Base-by-base conservation (phyloP, 352 stramenopile species). In the Pythium rhizo-oryzae region DNA sequence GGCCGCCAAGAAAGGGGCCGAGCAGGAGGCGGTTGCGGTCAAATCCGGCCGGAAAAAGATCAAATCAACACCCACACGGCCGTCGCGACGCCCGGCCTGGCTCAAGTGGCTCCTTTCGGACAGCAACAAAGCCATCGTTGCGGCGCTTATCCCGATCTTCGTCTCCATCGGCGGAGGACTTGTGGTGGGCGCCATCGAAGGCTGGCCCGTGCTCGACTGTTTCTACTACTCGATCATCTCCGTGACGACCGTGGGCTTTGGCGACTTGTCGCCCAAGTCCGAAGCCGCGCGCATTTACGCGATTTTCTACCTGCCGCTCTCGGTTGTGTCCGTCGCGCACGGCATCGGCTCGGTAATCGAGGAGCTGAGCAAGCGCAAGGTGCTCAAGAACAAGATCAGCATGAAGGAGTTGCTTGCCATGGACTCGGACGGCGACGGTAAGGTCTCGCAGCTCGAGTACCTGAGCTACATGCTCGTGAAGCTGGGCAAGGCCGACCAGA, bases 201-300 rank as follows among this genome's bases (percentile, higher is more conserved):
- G 77, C 41, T 89, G 82, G 80, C 70, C 77, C 5, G 25, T 88
- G 6, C 71, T 97, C 21, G 93, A 98, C 79, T 90, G 88, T 59
- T 85, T 98, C 53, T 98, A 98, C 64, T 98, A 97, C 75, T 86
- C 82, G 16, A 70, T 97, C 54, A 92, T 98, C 39, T 97, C 91
- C 0, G 77, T 98, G 37, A 98, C 93, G 18, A 97, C 87, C 8
- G 80, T 96, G 8, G 91, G 90, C 28, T 97, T 95, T 71, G 89
- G 86, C 4, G 91, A 97, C 71, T 64, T 92, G 16, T 82, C 70
- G 5, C 87, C 92, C n/a, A 85, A 78, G 41, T 88, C 75, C 8
- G 18, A 84, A 41, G 63, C 44, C 16, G 83, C 78, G 0, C 82
- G 85, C 56, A 72, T 97, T 44, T 97, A 91, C 62, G 82, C 85